Base-by-base conservation (phyloP, 768 basidiomycete species). In the Kwoniella newhampshirensis region DNA sequence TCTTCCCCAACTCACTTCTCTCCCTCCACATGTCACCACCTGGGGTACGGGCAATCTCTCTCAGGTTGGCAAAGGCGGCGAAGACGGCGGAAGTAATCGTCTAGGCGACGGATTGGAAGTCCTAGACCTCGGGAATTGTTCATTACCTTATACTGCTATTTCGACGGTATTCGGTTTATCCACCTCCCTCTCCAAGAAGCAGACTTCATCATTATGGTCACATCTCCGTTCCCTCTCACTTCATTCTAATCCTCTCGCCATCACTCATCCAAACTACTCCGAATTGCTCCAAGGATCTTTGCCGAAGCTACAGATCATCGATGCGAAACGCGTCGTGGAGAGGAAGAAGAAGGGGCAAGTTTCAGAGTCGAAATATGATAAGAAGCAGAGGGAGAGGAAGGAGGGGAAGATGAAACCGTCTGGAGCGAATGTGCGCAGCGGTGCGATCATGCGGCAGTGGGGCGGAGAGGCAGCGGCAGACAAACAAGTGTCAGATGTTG, bases 221-320 rank as follows among this genome's bases (percentile, higher is more conserved):
- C 50, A 68, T 44, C 46, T 73, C 1, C 57, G 71, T 35, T 69
- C 67, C 21, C 37, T 73, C 5, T 62, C 68, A 3, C 55, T 73
- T 2, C 64, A 65, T 39, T 63, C 63, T 4, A 73, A 73, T 44
- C 71, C 71, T 3, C 41, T 73, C 13, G 37, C 54, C 1, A 45
- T 39, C 12, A 58, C 63, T 5, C 54, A 63, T 44, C 63, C 66
- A 1, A 51, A 66, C 27, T 73, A 70, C 46, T 40, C 54, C 12
- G 64, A 60, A 5, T 30, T 59, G 4, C 35, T 73, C 8, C 66
- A 67, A 45, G 51, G 18, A 2, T 57, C 62, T n/a, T 44, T 73
- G 35, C 68, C 68, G 12, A 63, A 65, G 23, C 42, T 73, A 25
- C 71, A 73, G 54, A 73, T 73, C 30, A 62, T 73, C 44, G 71